A percentile compares a stretch with the other conserved stretches of the same genome.
phyloP scores from a whole-genome alignment of 331 rosid species.

The Cydonia oblonga region DNA sequence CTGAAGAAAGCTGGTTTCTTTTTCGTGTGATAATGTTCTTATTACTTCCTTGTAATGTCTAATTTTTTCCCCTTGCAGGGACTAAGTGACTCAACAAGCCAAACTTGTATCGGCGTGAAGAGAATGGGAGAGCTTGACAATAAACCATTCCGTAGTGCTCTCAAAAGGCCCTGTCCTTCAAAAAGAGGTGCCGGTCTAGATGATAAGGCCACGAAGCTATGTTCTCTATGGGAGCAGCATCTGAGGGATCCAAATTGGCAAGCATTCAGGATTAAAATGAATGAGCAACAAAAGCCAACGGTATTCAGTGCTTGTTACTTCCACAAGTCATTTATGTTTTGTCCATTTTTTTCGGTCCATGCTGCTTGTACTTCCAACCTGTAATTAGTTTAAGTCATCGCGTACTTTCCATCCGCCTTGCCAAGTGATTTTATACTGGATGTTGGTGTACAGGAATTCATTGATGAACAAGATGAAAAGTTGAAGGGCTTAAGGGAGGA shows the following conservation, averaged over 20 bases:
- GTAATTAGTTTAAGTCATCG: background rate
- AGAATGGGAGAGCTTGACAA: slow-evolving; percentile 4
- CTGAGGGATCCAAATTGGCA: slow-evolving; percentile 5
- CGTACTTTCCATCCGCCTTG: background rate
- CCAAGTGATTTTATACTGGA: background rate
- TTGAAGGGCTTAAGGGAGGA: background rate
- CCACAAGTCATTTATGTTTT: background rate
- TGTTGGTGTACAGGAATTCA: background rate
- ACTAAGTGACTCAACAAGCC: background rate
- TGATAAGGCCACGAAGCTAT: background rate
- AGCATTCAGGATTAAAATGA: background rate
- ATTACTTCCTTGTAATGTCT: background rate
- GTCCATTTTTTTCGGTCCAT: background rate
- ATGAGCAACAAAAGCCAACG: background rate
- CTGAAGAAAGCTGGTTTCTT: background rate
- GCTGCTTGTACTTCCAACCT: background rate
- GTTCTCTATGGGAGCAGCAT: background rate
- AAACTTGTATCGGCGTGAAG: background rate
- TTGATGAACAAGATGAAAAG: slow-evolving; percentile 7
- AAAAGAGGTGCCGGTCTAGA: background rate
- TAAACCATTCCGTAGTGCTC: background rate
- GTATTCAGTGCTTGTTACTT: background rate
- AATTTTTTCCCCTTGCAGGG: background rate
- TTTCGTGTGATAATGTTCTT: background rate
- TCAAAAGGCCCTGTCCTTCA: background rate